Conservation (phyloP, 495 filamentous ascomycete species). For the Chaetomium cochliodes region DNA sequence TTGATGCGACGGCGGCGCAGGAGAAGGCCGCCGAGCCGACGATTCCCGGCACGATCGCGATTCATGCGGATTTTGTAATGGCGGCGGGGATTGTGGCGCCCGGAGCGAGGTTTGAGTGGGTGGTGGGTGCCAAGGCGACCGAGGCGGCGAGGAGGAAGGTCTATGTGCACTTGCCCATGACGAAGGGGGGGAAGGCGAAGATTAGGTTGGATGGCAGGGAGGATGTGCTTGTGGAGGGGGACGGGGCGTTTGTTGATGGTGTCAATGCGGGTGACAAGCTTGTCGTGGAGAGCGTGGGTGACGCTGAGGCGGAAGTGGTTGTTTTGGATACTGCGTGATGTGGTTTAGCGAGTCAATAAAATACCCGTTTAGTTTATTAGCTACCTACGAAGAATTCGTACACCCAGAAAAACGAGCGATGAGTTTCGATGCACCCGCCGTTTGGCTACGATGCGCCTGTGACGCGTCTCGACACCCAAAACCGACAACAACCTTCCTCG, state of each 20-base stretch:
- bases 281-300: constrained; percentile 61
- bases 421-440: background rate
- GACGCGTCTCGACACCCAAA: background rate
- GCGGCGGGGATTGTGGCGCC: constrained; percentile 63
- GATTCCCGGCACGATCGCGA: constrained; percentile 64
- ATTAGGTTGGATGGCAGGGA: constrained; percentile 62
- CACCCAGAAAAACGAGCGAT: too few relatives aligned
- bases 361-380: background rate
- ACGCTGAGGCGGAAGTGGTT: constrained; percentile 66
- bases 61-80: constrained; percentile 80
- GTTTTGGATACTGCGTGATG: constrained; percentile 56
- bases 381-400: too few relatives aligned
- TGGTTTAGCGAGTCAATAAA: background rate
- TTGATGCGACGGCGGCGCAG: constrained; percentile 55
- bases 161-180: constrained; percentile 75
- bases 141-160: constrained; percentile 62
- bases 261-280: constrained; percentile 58
- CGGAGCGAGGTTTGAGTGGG: constrained; percentile 57
- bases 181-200: constrained; percentile 65
- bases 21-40: constrained; percentile 59
- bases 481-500: constrained; percentile 23
- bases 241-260: constrained; percentile 67
- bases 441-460: background rate
- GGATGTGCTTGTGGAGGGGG: constrained; percentile 66
- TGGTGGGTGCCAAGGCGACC: constrained; percentile 53